Evolutionary conservation across 2,329 filamentous ascomycete genomes (phyloP), one percentile per base, ranked within the genome.

Genomic region (Hypocrella siamensis): DNA sequence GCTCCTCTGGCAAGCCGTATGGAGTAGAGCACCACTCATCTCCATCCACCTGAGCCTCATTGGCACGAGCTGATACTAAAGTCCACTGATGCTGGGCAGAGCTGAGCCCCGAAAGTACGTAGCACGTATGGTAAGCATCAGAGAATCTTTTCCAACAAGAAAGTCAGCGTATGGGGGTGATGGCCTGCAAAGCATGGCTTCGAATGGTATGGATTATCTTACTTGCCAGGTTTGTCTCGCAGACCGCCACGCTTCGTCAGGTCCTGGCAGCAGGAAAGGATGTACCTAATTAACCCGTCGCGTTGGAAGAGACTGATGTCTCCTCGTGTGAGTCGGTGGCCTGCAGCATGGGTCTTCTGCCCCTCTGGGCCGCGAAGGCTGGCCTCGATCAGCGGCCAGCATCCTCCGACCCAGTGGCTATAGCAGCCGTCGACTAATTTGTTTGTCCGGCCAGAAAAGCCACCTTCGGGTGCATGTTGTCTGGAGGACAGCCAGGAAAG

Each of bases 371-470:
- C 70, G 42, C 69, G 67, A 35, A 90, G 58, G 33, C 77, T 77
- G 35, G 83, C 82, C 60, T 94, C 80, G 42, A 96, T 65, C 41
- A 98, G 58, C 28, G 88, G 79, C 83, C 86, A 98, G 60, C 86
- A 96, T 33, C 80, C 81, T 33, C 90, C 90, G 21, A 93, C 79
- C 90, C 90, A 98, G 56, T 94, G 88, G 51, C 83, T 93, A 60
- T 98, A 98, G 59, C 90, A 98, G 28, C 88, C 90, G 54, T 98
- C 90, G 19, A 96, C 90, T 19, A 98, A 68, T 60, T 98, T 98
- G 65, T 96, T 96, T 18, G 88, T 93, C 43, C 90, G 79, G 38
- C 90, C 90, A 26, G 83, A 80, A 49, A 93, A 86, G 22, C 90
- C 90, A 40, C 86, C 86, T 53, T 96, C 90, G 4, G 88, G 90